Conservation (phyloP, 2,329 filamentous ascomycete species). For the Alternaria sp. region DNA sequence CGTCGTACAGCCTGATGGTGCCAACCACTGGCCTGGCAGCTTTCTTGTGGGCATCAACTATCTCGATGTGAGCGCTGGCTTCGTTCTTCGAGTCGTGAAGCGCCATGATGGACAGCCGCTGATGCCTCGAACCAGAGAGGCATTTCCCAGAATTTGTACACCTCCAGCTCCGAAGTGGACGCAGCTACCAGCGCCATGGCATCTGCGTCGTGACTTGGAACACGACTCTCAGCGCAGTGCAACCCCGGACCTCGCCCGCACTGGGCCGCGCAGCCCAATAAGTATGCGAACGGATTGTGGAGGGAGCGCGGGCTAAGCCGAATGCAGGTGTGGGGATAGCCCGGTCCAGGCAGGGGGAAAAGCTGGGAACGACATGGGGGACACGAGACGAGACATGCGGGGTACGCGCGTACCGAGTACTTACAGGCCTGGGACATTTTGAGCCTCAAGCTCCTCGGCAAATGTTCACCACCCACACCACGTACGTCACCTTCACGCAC, state of each 20-base stretch:
- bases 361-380: not conserved
- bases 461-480: not conserved
- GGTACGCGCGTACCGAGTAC: not conserved
- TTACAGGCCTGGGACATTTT: not conserved
- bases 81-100: constrained; percentile 3
- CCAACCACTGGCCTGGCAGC: constrained; percentile 18
- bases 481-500: not conserved
- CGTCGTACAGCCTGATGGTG: constrained; percentile 14
- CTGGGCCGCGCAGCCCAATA: constrained; percentile 15
- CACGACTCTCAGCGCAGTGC: not conserved
- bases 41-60: constrained; percentile 14
- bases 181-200: not conserved
- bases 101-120: not conserved
- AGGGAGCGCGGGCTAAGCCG: constrained; percentile 10
- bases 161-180: not conserved
- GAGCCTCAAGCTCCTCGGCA: constrained; percentile 8
- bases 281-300: constrained; percentile 14
- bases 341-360: not conserved
- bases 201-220: not conserved
- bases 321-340: not conserved
- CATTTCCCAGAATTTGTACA: constrained; percentile 1
- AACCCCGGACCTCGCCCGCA: constrained; percentile 13
- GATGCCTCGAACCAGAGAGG: not conserved
- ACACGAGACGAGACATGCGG: not conserved
- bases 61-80: constrained; percentile 11